These are phyloP conservation scores for Ajuga reptans DNA, from an alignment of 305 asterid genomes.

Conservation along the genomic window DNA sequence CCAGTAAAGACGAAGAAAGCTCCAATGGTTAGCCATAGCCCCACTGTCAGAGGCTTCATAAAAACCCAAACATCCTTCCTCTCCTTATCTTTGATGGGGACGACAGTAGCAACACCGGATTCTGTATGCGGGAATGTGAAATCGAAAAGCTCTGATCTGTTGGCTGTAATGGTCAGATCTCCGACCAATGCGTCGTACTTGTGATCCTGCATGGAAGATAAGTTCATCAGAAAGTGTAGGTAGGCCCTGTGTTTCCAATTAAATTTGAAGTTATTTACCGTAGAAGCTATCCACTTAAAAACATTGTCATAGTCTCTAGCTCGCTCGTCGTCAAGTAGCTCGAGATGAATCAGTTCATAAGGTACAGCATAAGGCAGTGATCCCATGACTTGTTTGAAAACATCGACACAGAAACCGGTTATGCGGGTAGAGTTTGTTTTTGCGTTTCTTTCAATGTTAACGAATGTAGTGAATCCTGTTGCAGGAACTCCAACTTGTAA, in stretches of 20 bases:
- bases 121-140: conserved; percentile 47
- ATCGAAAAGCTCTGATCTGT: conserved; percentile 34
- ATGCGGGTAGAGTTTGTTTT: conserved; percentile 20
- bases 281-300: conserved; percentile 24
- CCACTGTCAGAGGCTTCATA: conserved; percentile 39
- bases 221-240: background rate
- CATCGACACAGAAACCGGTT: conserved; percentile 37
- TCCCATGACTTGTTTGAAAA: conserved; percentile 30
- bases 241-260: background rate
- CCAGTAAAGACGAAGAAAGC: conserved; percentile 45
- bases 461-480: conserved; percentile 33
- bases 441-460: conserved; percentile 25
- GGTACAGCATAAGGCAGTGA: conserved; percentile 34
- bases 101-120: conserved; percentile 38
- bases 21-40: conserved; percentile 46
- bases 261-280: background rate
- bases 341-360: conserved; percentile 23
- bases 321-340: background rate
- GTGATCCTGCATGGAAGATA: conserved; percentile 18
- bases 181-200: conserved; percentile 47
- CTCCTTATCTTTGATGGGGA: conserved; percentile 27
- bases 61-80: conserved; percentile 46
- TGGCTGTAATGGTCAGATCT: conserved; percentile 37
- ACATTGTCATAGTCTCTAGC: conserved; percentile 27
- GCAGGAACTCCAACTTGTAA: conserved; percentile 37